Percentiles rank a stretch among this genome's conserved stretches.
Conservation (phyloP, 2,329 filamentous ascomycete species). For the Amauroascus niger region DNA sequence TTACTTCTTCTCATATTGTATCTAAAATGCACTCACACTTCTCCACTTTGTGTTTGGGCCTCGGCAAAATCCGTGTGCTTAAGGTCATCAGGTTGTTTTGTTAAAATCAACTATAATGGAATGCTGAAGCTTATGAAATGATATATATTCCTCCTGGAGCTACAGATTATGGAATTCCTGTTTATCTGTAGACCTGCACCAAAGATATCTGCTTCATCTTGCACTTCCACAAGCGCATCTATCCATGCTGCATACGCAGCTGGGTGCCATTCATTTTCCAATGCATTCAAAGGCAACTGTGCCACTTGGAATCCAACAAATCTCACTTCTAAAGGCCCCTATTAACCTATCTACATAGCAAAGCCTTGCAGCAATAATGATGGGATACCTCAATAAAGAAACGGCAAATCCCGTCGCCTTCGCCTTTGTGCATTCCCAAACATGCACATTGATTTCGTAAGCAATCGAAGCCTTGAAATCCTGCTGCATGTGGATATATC, state of each 20-base stretch:
- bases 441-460: background rate
- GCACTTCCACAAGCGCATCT: no score
- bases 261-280: no score
- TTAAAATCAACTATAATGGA: background rate
- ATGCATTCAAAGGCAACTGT: no score
- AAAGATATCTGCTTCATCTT: no score
- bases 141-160: background rate
- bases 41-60: conserved; percentile 7
- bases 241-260: no score
- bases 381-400: no score
- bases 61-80: background rate
- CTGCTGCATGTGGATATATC: background rate
- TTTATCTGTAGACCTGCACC: background rate
- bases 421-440: background rate
- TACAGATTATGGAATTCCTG: background rate
- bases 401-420: background rate
- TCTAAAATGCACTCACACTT: conserved; percentile 9
- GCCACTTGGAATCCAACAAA: no score
- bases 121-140: background rate
- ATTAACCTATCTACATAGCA: no score
- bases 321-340: no score
- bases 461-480: background rate
- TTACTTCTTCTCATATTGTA: background rate
- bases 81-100: background rate
- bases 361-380: no score